Conservation (phyloP, 1,284 basidiomycete species). For the Takashimella koratensis region DNA sequence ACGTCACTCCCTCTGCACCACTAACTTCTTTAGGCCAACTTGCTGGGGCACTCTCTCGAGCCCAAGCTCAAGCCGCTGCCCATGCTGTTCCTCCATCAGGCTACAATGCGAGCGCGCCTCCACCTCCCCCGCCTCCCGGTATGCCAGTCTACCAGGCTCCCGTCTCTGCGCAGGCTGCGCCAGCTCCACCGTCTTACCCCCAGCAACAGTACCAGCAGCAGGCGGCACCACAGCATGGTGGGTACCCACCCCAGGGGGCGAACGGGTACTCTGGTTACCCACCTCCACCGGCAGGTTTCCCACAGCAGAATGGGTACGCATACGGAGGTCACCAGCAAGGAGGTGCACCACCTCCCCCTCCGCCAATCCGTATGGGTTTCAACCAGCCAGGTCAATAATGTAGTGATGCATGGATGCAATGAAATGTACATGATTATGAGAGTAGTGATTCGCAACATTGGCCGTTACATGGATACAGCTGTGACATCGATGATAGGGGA, state of each 20-base stretch:
- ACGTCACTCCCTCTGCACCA: conserved; percentile 4
- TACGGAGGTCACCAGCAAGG: conserved; percentile 6
- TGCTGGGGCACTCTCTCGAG: conserved; percentile 61
- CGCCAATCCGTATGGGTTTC: conserved; percentile 44
- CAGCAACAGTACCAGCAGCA: conserved; percentile 14
- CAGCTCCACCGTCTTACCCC: conserved; percentile 46
- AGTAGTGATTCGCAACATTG: not conserved
- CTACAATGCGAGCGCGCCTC: conserved; percentile 8
- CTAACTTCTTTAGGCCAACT: conserved; percentile 62
- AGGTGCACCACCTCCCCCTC: conserved; percentile 32
- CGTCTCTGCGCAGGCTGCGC: conserved; percentile 38
- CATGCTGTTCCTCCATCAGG: conserved; percentile 57
- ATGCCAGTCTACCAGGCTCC: conserved; percentile 45
- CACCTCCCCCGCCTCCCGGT: conserved; percentile 51
- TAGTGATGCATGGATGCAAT: not conserved
- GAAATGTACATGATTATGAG: conserved; percentile 1
- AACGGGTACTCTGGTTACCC: conserved; percentile 11
- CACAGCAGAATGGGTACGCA: conserved; percentile 8
- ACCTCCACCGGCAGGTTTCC: not conserved
- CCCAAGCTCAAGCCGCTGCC: conserved; percentile 63
- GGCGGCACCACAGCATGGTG: conserved; percentile 9
- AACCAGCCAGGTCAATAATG: conserved; percentile 8
- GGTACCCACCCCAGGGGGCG: too few relatives aligned
- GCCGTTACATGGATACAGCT: not conserved
- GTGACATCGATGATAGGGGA: not conserved